Percentiles rank a stretch among this genome's conserved stretches.
phyloP scores from a whole-genome alignment of 768 basidiomycete genomes.

The Tricholoma furcatifolium region DNA sequence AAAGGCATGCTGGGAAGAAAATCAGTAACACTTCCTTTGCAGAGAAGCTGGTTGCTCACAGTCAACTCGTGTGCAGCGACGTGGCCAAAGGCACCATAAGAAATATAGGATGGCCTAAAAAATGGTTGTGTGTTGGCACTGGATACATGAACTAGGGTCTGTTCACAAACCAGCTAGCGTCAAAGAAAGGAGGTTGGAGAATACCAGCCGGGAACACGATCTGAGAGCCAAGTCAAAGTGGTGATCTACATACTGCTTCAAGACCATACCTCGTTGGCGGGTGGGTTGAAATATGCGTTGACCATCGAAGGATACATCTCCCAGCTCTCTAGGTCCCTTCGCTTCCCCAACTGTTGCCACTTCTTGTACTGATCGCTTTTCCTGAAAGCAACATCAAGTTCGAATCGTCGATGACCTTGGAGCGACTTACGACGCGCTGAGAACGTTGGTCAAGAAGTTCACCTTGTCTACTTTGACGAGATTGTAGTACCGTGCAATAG shows the following conservation, averaged over 20 bases:
- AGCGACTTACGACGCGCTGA: slow-evolving; percentile 52
- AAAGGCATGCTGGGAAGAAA: slow-evolving; percentile 68
- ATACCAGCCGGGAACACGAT: slow-evolving; percentile 98
- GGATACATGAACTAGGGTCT: not conserved
- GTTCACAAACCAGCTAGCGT: slow-evolving; percentile 59
- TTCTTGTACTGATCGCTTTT: slow-evolving; percentile 58
- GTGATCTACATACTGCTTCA: not conserved
- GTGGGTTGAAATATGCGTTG: slow-evolving; percentile 87
- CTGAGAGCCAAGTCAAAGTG: slow-evolving; percentile 29
- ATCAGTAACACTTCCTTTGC: not conserved
- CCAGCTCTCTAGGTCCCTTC: slow-evolving; percentile 74
- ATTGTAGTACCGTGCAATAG: slow-evolving; percentile 74
- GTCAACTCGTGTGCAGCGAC: slow-evolving; percentile 93
- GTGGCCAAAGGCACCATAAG: slow-evolving; percentile 90
- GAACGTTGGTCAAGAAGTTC: slow-evolving; percentile 84
- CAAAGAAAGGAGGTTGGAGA: slow-evolving; percentile 90
- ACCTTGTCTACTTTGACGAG: slow-evolving; percentile 61
- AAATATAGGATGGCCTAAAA: slow-evolving; percentile 80
- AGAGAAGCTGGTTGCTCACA: slow-evolving; percentile 37
- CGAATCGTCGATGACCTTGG: not conserved
- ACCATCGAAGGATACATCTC: slow-evolving; percentile 87
- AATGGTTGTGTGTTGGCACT: slow-evolving; percentile 1
- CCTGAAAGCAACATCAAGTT: slow-evolving; percentile 28
- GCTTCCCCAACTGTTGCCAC: slow-evolving; percentile 73
- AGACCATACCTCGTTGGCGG: slow-evolving; percentile 73